These are phyloP conservation scores for Mariannaea elegans DNA, from an alignment of 2,329 filamentous ascomycete species.

Conservation along the genomic window DNA sequence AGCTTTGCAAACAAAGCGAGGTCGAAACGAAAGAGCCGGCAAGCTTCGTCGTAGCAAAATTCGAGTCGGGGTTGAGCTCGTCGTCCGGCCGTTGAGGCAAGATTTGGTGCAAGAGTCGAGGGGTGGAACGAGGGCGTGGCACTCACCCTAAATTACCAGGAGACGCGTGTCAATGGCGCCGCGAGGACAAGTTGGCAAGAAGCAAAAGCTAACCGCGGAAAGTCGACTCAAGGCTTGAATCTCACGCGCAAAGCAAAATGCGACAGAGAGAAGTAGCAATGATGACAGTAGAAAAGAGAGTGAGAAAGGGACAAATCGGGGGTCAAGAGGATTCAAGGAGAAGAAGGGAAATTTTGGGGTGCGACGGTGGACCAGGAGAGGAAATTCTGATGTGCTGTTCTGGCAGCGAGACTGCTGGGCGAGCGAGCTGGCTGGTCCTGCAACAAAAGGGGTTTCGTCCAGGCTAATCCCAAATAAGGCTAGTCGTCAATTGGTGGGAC, in stretches of 20 bases:
- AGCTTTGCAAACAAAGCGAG: conserved; percentile 4
- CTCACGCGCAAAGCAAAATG: conserved; percentile 38
- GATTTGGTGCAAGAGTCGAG: conserved; percentile 6
- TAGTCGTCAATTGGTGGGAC: conserved; percentile 29
- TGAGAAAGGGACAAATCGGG: conserved; percentile 35
- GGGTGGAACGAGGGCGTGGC: conserved; percentile 35
- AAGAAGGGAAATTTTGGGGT: conserved; percentile 44
- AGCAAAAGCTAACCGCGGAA: conserved; percentile 34
- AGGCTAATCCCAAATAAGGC: conserved; percentile 37
- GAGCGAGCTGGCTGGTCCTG: conserved; percentile 36
- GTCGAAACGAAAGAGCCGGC: conserved; percentile 19
- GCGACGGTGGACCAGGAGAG: conserved; percentile 41
- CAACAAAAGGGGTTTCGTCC: conserved; percentile 46
- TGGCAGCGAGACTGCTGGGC: conserved; percentile 40
- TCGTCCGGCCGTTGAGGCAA: conserved; percentile 9
- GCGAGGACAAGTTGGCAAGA: conserved; percentile 41
- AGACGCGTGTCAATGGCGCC: conserved; percentile 48
- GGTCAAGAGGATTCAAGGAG: conserved; percentile 30
- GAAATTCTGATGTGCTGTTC: conserved; percentile 47
- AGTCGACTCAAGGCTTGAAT: conserved; percentile 34
- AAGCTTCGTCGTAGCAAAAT: conserved; percentile 11
- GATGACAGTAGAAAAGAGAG: conserved; percentile 44
- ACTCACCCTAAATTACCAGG: conserved; percentile 40
- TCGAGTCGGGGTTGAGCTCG: conserved; percentile 25
- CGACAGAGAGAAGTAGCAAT: conserved; percentile 50